Conservation (phyloP, 1,284 basidiomycete species). For the Ganoderma sinense region DNA sequence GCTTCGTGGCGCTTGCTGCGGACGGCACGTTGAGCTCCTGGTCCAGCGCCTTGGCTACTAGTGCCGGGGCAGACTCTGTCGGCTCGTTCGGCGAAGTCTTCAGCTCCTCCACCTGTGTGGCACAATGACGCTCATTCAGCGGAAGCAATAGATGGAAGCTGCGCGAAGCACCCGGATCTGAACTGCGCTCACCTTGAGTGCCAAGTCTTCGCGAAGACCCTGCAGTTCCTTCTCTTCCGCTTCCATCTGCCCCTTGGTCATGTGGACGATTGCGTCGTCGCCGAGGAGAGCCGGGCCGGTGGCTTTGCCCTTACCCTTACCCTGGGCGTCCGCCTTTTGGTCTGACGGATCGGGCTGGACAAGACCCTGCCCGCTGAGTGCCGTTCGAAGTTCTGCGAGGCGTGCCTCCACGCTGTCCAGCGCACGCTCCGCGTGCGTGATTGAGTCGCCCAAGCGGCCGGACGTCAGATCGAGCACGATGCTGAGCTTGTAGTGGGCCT, state of each 20-base stretch:
- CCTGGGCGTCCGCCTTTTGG: conserved; percentile 57
- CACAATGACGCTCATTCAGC: conserved; percentile 2
- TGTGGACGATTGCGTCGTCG: conserved; percentile 61
- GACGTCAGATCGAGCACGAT: conserved; percentile 89
- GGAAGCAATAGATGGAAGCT: neutral
- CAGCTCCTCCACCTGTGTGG: conserved; percentile 80
- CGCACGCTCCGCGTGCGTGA: conserved; percentile 81
- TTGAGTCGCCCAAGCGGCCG: conserved; percentile 80
- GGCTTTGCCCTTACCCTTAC: conserved; percentile 77
- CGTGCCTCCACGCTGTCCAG: conserved; percentile 78
- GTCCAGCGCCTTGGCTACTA: conserved; percentile 75
- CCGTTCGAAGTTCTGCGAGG: conserved; percentile 67
- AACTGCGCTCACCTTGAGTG: conserved; percentile 68
- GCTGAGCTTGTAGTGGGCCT: conserved; percentile 90
- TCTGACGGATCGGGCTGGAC: conserved; percentile 38
- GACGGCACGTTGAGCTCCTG: conserved; percentile 61
- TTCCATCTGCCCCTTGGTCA: conserved; percentile 75
- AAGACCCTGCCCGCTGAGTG: conserved; percentile 51
- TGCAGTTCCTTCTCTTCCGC: conserved; percentile 80
- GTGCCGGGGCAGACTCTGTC: conserved; percentile 62
- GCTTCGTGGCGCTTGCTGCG: conserved; percentile 28
- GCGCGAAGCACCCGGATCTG: conserved; percentile 1
- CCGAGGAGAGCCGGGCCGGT: conserved; percentile 49
- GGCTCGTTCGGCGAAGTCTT: conserved; percentile 77
- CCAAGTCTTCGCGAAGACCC: conserved; percentile 81